Percentiles rank a stretch among this genome's conserved stretches.
These are phyloP conservation scores for Neospermospora avenae DNA, from an alignment of 2,329 filamentous ascomycete genomes.

Conservation along the genomic window DNA sequence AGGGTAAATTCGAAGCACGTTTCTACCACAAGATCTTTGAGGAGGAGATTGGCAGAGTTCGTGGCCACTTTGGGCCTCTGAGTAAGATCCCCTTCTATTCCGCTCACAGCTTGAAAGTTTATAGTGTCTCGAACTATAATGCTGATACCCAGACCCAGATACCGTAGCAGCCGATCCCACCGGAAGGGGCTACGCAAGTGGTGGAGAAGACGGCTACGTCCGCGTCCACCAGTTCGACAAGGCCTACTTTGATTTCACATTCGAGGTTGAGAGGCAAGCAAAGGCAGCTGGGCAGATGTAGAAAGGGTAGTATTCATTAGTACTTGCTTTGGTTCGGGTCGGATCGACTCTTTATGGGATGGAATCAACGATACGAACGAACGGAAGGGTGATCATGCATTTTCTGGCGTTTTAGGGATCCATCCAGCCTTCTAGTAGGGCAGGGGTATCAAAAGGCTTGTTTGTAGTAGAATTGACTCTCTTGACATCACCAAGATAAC, in stretches of 20 bases:
- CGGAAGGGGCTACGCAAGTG: constrained; percentile 89
- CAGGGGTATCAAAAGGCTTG: constrained; percentile 11
- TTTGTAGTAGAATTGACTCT: constrained; percentile 7
- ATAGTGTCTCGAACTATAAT: too few relatives aligned
- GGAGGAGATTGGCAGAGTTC: constrained; percentile 95
- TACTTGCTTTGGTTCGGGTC: neutral
- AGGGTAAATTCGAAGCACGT: constrained; percentile 98
- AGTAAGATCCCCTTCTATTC: constrained; percentile 49
- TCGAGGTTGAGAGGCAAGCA: constrained; percentile 90
- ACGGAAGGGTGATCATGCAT: constrained; percentile 1
- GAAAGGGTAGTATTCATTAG: constrained; percentile 4
- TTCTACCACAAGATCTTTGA: constrained; percentile 99
- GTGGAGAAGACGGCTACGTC: constrained; percentile 97
- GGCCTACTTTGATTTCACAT: constrained; percentile 97
- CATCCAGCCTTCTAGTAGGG: neutral
- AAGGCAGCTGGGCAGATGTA: constrained; percentile 29
- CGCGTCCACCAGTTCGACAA: constrained; percentile 98
- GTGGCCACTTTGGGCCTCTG: constrained; percentile 87
- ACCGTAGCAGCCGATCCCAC: constrained; percentile 91
- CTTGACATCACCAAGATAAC: neutral
- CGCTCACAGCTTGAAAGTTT: too few relatives aligned
- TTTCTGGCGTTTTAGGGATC: constrained; percentile 12
- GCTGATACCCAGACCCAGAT: constrained; percentile 41
- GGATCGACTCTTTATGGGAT: neutral
- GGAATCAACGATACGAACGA: neutral